phyloP scores from a whole-genome alignment of 2,329 filamentous ascomycete genomes.

The Pyricularia pennisetigena region DNA sequence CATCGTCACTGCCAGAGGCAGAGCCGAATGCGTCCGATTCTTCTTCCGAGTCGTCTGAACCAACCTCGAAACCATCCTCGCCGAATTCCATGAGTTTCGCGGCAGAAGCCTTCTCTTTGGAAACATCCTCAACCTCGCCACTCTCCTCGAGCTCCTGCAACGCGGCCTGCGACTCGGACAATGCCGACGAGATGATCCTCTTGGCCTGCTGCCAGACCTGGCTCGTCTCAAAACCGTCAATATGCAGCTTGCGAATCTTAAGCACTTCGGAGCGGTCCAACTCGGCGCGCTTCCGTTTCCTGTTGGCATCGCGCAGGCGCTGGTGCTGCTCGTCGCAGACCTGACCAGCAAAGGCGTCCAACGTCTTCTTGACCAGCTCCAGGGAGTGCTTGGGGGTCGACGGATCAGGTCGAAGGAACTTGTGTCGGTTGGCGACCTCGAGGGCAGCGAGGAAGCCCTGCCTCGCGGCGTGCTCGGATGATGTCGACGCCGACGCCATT shows the following conservation, averaged over 20 bases:
- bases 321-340: constrained; percentile 64
- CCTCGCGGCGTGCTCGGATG: constrained; percentile 24
- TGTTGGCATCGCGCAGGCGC: constrained; percentile 51
- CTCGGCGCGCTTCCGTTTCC: constrained; percentile 63
- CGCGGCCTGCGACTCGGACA: constrained; percentile 36
- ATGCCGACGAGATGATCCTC: constrained; percentile 57
- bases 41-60: constrained; percentile 18
- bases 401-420: constrained; percentile 65
- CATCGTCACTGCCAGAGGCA: neutral
- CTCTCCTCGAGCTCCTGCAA: constrained; percentile 39
- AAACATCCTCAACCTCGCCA: constrained; percentile 11
- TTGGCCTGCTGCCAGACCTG: constrained; percentile 94
- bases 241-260: constrained; percentile 73
- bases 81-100: constrained; percentile 19
- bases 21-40: constrained; percentile 14
- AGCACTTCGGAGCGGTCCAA: constrained; percentile 43
- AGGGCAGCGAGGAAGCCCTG: constrained; percentile 47
- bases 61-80: constrained; percentile 27
- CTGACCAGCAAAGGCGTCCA: constrained; percentile 68
- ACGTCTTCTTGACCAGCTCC: constrained; percentile 65
- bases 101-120: constrained; percentile 4
- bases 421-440: constrained; percentile 50
- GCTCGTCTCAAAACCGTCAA: constrained; percentile 76
- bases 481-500: constrained; percentile 24
- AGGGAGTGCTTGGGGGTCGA: constrained; percentile 61